phyloP scores from a whole-genome alignment of 192 early-diverging fungal genomes.

The Rhizophlyctis rosea region DNA sequence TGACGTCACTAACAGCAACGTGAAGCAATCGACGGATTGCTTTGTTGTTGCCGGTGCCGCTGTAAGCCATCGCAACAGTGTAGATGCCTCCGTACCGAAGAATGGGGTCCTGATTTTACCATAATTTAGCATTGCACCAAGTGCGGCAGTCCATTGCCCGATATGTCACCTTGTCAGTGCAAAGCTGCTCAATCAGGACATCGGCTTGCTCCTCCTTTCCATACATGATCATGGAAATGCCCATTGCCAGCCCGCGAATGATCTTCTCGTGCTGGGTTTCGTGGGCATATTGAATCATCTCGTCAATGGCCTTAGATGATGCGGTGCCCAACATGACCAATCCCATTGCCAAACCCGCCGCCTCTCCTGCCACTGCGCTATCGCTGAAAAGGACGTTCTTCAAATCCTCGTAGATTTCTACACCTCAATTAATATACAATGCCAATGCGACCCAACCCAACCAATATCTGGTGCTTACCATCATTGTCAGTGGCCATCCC shows the following conservation, averaged over 20 bases:
- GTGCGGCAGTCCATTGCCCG: background rate
- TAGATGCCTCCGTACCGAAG: constrained; percentile 97
- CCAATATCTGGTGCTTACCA: constrained; percentile 51
- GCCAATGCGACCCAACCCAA: background rate
- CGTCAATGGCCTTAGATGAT: constrained; percentile 74
- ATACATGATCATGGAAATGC: constrained; percentile 96
- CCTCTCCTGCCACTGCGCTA: constrained; percentile 95
- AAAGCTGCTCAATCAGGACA: constrained; percentile 77
- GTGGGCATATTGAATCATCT: constrained; percentile 96
- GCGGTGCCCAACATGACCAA: constrained; percentile 95
- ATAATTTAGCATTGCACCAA: background rate
- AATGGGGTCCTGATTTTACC: constrained; percentile 69
- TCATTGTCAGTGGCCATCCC: constrained; percentile 94
- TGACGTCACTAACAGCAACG: constrained; percentile 96
- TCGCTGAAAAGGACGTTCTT: constrained; percentile 88
- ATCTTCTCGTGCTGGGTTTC: constrained; percentile 99
- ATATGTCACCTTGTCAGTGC: constrained; percentile 70
- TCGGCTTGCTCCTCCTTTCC: constrained; percentile 95
- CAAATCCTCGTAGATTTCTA: constrained; percentile 82
- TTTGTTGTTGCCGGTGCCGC: constrained; percentile 96
- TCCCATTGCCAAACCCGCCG: constrained; percentile 94
- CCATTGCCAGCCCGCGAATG: constrained; percentile 91
- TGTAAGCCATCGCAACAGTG: constrained; percentile 96
- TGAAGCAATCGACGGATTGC: constrained; percentile 92
- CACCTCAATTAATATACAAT: background rate